Base-by-base conservation (phyloP, 2,329 filamentous ascomycete species). In the Xylariaceae sp. region DNA sequence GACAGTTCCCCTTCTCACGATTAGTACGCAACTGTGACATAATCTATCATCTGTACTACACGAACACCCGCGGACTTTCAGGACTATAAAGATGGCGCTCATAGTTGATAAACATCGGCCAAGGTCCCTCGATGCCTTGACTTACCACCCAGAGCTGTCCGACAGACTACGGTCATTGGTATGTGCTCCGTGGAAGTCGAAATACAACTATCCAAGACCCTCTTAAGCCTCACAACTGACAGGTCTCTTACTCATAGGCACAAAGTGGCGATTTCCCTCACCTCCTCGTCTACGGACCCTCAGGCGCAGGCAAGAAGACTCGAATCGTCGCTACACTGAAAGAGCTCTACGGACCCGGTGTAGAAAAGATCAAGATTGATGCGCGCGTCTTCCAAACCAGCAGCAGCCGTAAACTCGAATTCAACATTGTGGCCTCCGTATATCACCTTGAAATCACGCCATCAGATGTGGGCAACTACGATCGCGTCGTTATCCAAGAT, bases 351-450 rank as follows among this genome's bases (percentile, higher is more conserved):
- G 95, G 95, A 0, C 88, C 94, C 0, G 94, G 95, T 39, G 95
- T 96, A n/a, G 96, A 99, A 72, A 98, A 97, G 82, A 99, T 99
- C 82, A 98, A 98, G 79, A 98, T 99, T 76, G 95, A 99, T 73
- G 91, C 92, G 11, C 90, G 95, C 63, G 90, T 97, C 57, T 99
- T 99, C 79, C 93, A 96, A 76, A 98, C 95, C 1, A 93, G 87
- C 19, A 90, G 89, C 71, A 98, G 96, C 75, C 92, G 95, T 73
- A 99, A 99, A 77, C 88, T 99, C 68, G 95, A 99, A 77, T 99
- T 99, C 84, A 99, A 97, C 78, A 96, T 99, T 63, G 95, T 99
- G 52, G 88, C 93, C 40, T 98, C 94, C 0, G 87, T 97, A 63
- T 99, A 99, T 78, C 95, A 99, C 75, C 88, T 99, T 67, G 95